Evolutionary conservation across 192 early-diverging fungal species (phyloP).

Genomic region (Backusella macrospora): DNA sequence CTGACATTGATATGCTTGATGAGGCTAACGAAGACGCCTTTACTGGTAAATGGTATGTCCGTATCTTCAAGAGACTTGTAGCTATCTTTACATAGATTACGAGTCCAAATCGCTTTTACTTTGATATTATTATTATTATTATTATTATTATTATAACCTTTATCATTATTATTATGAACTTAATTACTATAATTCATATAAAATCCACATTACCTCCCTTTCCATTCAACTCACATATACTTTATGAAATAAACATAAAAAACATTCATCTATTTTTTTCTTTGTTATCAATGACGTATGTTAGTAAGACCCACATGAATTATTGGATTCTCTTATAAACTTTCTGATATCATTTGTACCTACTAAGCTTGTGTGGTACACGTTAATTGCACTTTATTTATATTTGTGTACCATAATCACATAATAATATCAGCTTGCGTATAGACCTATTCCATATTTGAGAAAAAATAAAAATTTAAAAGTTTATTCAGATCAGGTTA

Average conservation of each 20-base stretch:
- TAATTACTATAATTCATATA: slow-evolving; percentile 9
- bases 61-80: neutral
- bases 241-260: slow-evolving; percentile 7
- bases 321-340: neutral
- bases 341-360: slow-evolving; percentile 12
- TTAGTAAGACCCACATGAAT: neutral
- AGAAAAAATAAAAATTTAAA: too few relatives aligned
- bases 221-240: neutral
- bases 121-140: neutral
- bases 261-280: neutral
- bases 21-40: neutral
- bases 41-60: slow-evolving; percentile 18
- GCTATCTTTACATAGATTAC: slow-evolving; percentile 4
- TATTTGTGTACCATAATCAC: neutral
- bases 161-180: slow-evolving; percentile 1
- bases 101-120: neutral
- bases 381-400: neutral
- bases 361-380: neutral
- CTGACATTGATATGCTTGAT: neutral
- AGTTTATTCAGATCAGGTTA: too few relatives aligned
- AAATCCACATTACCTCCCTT: neutral
- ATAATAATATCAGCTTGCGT: too few relatives aligned
- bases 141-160: neutral
- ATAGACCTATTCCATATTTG: too few relatives aligned
- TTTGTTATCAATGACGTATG: slow-evolving; percentile 9